Evolutionary conservation across 1,139 yeast species (phyloP), one percentile per base, ranked within the genome.

Genomic region (Zygoascus hellenicus): DNA sequence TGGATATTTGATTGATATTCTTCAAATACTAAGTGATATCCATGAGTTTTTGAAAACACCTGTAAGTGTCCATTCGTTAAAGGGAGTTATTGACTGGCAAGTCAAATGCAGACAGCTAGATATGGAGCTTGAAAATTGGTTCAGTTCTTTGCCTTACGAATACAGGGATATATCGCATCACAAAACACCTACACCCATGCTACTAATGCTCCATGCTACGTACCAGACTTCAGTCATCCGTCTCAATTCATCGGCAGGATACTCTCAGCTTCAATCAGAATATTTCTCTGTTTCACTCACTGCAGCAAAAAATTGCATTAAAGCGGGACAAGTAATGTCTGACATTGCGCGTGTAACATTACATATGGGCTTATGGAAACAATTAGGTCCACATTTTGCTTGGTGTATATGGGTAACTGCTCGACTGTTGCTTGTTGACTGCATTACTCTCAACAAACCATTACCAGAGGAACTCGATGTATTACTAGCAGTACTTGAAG

Each of bases 391-490:
- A 4, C 64, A 62, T 38, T 67, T 63, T 48, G 67, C 69, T 0
- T 66, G 67, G 52, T 58, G 54, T 35, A 53, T 66, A 11, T 67
- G 71, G 70, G 66, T 67, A 13, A 59, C 64, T 36, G 60, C 69
- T 1, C 53, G 71, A 47, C 57, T 67, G n/a, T 45, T 67, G 28
- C 58, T 67, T 37, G 69, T 65, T n/a, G 66, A 66, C 50, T 59
- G 62, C 38, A 64, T 66, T 10, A 58, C 60, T 7, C 49, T 51
- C 17, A 54, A 57, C 16, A 55, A 36, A 28, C 42, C 40, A 5
- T 55, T 59, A 40, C 61, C 64, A 38, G 55, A 50, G 15, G 62
- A 59, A 26, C 45, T 62, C 32, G 55, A 47, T 9, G 48, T 52
- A 9, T 53, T 65, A 42, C 50, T 63, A 9, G 56, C 59, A 9